Base-by-base conservation (phyloP, 1,284 basidiomycete species). In the Cryptococcus sp. region DNA sequence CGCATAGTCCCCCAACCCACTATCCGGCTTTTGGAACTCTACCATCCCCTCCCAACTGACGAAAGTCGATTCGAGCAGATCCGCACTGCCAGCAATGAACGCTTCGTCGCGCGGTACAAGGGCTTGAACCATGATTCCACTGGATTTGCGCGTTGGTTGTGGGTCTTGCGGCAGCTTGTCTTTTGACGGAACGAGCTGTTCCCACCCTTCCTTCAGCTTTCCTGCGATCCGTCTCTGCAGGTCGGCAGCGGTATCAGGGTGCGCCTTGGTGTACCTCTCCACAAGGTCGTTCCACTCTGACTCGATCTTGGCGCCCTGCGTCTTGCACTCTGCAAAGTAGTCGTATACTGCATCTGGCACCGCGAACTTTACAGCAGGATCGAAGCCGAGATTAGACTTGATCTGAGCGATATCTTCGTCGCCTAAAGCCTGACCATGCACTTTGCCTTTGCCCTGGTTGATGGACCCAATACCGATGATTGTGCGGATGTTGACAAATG, bases 51-150 rank as follows among this genome's bases (percentile, higher is more conserved):
- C 65, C 58, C 66, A 77, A 46, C 68, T 68, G 54, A 75, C 74
- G 54, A 76, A 75, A 0, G 73, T 76, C 23, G 72, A 73, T 55
- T 74, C 74, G 45, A 72, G 54, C 47, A 77, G 56, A 59, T 77
- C 75, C 25, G 75, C 75, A 50, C 61, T 66, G 8, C 74, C 75
- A 35, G 68, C 70, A 3, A 73, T 53, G 50, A 77, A 72, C 13
- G 70, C 58, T 38, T 69, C 62, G 60, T 71, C 70, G 13, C 63
- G 50, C 2, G 73, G 69, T 1, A 69, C 71, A 17, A 75, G 53
- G 1, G 69, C 61, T 48, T 69, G 63, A 11, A 77, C 54, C 41
- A 70, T 66, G 54, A 76, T 70, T 19, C 74, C 74, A 49, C 68
- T 71, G 19, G 69, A 60, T 56, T 75, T 74, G 47, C 75, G 54